phyloP scores from a whole-genome alignment of 257 asterid genomes.

The Ophiorrhiza pumila region DNA sequence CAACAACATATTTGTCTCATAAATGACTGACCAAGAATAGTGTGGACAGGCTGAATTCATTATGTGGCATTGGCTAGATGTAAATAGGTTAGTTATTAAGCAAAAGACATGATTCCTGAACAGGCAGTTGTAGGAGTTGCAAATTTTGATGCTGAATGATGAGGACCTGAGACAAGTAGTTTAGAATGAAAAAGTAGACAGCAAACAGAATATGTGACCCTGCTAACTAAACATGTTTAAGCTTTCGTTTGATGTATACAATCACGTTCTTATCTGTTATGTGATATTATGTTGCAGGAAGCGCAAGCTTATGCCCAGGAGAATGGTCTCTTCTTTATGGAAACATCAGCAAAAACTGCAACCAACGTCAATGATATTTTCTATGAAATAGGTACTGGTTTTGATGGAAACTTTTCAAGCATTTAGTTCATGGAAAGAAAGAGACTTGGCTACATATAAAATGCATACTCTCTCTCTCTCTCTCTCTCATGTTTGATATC shows the following conservation, averaged over 20 bases:
- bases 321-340: slow-evolving; percentile 36
- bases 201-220: not conserved
- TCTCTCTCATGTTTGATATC: not conserved
- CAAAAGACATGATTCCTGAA: not conserved
- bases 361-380: slow-evolving; percentile 36
- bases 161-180: no score
- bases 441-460: not conserved
- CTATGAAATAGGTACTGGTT: slow-evolving; percentile 32
- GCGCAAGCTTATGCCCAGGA: slow-evolving; percentile 36
- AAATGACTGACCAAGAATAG: not conserved
- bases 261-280: not conserved
- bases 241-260: not conserved
- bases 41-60: not conserved
- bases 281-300: slow-evolving; percentile 25
- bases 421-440: not conserved
- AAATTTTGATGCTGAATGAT: not conserved
- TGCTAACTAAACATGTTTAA: not conserved
- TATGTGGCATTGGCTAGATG: not conserved
- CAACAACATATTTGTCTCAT: not conserved
- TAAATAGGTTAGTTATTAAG: no score
- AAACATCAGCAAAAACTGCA: slow-evolving; percentile 43
- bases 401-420: not conserved
- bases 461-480: not conserved
- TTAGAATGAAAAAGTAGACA: not conserved
- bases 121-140: not conserved